phyloP scores from a whole-genome alignment of 2,329 filamentous ascomycete species.

The Botrytis hyacinthi region DNA sequence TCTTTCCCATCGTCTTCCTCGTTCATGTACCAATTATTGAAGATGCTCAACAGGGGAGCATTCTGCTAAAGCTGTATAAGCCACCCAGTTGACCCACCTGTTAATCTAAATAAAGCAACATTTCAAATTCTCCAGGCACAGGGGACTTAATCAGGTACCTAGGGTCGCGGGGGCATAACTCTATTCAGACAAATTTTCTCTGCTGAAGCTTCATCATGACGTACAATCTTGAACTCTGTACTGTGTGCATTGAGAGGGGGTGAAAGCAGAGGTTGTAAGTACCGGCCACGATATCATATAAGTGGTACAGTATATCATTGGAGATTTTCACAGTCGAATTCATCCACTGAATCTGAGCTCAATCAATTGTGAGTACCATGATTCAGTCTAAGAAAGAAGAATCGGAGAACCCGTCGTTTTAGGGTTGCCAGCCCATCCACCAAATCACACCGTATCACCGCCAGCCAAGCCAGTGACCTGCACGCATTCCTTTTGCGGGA shows the following conservation, averaged over 20 bases:
- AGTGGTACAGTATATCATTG: neutral
- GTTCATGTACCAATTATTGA: slow-evolving; percentile 8
- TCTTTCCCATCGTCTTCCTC: neutral
- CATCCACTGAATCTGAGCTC: neutral
- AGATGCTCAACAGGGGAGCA: slow-evolving; percentile 3
- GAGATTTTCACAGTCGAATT: neutral
- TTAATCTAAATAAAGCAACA: slow-evolving; percentile 21
- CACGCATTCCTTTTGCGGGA: slow-evolving; percentile 12
- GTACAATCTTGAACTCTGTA: neutral
- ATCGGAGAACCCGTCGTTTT: slow-evolving; percentile 1
- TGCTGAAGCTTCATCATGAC: neutral
- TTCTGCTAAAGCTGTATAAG: slow-evolving; percentile 10
- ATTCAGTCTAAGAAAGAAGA: neutral
- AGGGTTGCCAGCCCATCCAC: neutral
- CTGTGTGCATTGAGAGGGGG: neutral
- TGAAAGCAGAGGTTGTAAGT: neutral
- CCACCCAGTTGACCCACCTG: neutral
- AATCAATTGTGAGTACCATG: neutral
- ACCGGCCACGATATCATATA: neutral
- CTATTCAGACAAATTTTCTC: neutral
- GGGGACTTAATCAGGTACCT: neutral
- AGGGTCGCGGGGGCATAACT: neutral
- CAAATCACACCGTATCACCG: slow-evolving; percentile 13
- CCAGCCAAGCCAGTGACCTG: slow-evolving; percentile 19
- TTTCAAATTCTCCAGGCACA: slow-evolving; percentile 11